Base-by-base conservation (phyloP, 306 rosid species). In the Dryas octopetala region DNA sequence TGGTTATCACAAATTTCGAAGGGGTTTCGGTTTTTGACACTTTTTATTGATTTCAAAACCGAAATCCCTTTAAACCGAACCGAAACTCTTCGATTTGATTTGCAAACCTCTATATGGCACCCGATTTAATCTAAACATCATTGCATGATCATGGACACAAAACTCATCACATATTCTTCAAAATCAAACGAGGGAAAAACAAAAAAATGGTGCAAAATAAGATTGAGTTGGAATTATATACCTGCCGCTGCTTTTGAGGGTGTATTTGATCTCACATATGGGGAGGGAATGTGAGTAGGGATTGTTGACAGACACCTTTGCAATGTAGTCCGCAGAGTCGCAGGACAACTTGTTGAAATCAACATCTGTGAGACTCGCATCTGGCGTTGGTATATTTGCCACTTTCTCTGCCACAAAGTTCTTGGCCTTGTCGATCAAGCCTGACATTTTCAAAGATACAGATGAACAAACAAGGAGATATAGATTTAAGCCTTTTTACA, bases 201-300 rank as follows among this genome's bases (percentile, higher is more conserved):
- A 26, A 11, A 52, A 10, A 15, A 41, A 7, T 13, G 3, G 23
- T 6, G 41, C 3, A 41, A 16, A 5, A 2, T 50, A 48, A 40
- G 32, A 62, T 10, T 26, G 41, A 26, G 45, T 38, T 26, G 51
- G 38, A 76, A 16, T 63, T 7, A 46, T 9, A 9, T 44, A 87
- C 91, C 84, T 85, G 60, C 82, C 84, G 6, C 63, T 79, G 67
- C 97, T 95, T 84, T 92, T 89, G 88, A 95, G 93, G 9, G 83
- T 81, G 86, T 95, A 95, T 4, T 80, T 62, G 82, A 95, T 73
- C 75, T 88, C 86, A 44, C 91, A 92, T 17, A 95, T 89, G 45
- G 97, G 98, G 12, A 93, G n/a, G 4, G 88, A 1, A 54, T 73
- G 60, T 13, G 86, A 68, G 64, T 91, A 91, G 4, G 96, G 97